Percentiles rank a stretch among this genome's conserved stretches.
Conservation (phyloP, 768 basidiomycete genomes). For the Asterophora parasitica region DNA sequence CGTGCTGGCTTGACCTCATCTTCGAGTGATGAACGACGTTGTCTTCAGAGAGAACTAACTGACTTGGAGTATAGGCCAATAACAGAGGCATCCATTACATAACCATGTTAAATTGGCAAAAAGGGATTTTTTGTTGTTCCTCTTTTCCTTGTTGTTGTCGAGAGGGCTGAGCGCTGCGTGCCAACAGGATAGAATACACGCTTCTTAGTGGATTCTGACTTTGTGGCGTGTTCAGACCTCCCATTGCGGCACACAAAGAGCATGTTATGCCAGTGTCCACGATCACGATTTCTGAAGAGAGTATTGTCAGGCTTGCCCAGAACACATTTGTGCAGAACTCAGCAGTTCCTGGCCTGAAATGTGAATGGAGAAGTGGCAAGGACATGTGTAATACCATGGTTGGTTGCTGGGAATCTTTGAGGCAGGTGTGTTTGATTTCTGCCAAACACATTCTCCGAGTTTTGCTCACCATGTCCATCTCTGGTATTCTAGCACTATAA, state of each 20-base stretch:
- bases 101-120: background rate
- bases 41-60: no score
- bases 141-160: background rate
- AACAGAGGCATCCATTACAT: no score
- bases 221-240: background rate
- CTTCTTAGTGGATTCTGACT: conserved; percentile 13
- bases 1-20: no score
- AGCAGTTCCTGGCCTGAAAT: conserved; percentile 10
- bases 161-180: background rate
- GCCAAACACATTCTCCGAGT: background rate
- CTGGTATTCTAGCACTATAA: conserved; percentile 6
- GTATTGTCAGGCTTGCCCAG: conserved; percentile 12
- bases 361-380: conserved; percentile 18
- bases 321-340: conserved; percentile 2
- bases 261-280: conserved; percentile 16
- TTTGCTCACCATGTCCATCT: background rate
- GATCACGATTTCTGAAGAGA: conserved; percentile 13
- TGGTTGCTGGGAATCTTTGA: conserved; percentile 16
- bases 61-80: no score
- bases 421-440: conserved; percentile 15
- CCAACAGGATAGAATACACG: background rate
- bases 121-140: background rate
- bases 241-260: conserved; percentile 1
- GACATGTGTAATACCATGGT: conserved; percentile 13
- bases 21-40: no score